phyloP scores from a whole-genome alignment of 306 rosid species.

The Corylus americana region DNA sequence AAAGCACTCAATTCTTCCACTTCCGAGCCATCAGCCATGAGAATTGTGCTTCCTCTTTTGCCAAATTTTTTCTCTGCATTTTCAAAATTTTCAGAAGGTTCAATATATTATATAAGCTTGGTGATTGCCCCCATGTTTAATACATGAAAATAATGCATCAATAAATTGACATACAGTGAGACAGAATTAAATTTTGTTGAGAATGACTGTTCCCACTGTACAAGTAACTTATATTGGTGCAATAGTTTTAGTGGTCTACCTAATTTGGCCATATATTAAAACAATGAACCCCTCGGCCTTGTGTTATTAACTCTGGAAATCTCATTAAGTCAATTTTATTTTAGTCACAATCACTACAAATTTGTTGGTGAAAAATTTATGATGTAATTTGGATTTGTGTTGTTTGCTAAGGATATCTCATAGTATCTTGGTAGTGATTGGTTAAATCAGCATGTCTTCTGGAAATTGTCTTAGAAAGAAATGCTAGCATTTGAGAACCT shows the following conservation, averaged over 20 bases:
- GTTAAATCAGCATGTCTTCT: neutral
- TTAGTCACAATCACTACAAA: neutral
- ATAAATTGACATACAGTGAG: neutral
- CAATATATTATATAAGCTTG: neutral
- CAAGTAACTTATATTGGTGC: neutral
- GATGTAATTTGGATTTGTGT: neutral
- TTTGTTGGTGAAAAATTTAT: neutral
- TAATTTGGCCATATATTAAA: neutral
- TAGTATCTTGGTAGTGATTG: neutral
- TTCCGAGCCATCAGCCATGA: conserved; percentile 73
- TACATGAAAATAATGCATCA: conserved; percentile 12
- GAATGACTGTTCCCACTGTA: neutral
- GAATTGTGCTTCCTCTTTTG: conserved; percentile 60
- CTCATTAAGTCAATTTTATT: neutral
- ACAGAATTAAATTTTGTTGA: neutral
- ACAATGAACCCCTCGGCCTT: neutral
- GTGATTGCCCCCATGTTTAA: conserved; percentile 15
- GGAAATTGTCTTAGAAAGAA: neutral
- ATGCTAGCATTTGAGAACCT: neutral
- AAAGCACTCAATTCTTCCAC: conserved; percentile 65
- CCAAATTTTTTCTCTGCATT: conserved; percentile 72
- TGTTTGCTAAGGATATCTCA: neutral
- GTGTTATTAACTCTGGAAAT: neutral
- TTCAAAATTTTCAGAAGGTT: conserved; percentile 21
- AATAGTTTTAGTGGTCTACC: neutral